Evolutionary conservation across 2,329 filamentous ascomycete species (phyloP), one percentile per base, ranked within the genome.

Genomic region (Zelopaecilomyces penicillatus): DNA sequence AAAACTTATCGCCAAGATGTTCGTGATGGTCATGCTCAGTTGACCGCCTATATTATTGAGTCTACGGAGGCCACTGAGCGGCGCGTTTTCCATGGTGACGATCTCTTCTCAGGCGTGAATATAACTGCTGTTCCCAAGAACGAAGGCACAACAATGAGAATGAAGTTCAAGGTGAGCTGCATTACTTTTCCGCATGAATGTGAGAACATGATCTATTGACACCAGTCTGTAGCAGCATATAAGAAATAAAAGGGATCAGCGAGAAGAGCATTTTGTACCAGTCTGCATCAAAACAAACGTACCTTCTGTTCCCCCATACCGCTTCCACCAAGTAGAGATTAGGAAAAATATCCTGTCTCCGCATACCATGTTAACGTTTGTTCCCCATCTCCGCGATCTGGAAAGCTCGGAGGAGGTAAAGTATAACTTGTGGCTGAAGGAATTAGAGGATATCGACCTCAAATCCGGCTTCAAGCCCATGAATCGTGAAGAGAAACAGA

Each of bases 291-390:
- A 71, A 51, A 72, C 74, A 2, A 65, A 71, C 44, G 69, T 67
- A 50, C 66, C 71, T 19, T 65, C 69, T n/a, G 76, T 78, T 6
- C 77, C 77, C n/a, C 63, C 64, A 28, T 81, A 80, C 54, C 65
- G 72, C 30, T 80, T 78, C 50, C 77, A 80, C 52, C 75, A 80
- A 47, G 73, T 80, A 33, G 73, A 78, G 54, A 77, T 80, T 42
- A 68, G 66, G 55, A 78, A 75, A 55, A 80, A 80, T 45, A 71
- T 80, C 32, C 65, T 80, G 30, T 76, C 76, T 0, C 75, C 76
- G 4, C 78, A 79, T 54, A 78, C 76, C 1, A 75, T 76, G 65
- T 65, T 80, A 43, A 78, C 73, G 30, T 80, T 78, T 55, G 74
- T 80, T 10, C 77, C 77, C 10, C 75, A 80, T 57, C 60, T 80